Conservation (phyloP, 2,329 filamentous ascomycete species). For the Fusarium guadeloupense region DNA sequence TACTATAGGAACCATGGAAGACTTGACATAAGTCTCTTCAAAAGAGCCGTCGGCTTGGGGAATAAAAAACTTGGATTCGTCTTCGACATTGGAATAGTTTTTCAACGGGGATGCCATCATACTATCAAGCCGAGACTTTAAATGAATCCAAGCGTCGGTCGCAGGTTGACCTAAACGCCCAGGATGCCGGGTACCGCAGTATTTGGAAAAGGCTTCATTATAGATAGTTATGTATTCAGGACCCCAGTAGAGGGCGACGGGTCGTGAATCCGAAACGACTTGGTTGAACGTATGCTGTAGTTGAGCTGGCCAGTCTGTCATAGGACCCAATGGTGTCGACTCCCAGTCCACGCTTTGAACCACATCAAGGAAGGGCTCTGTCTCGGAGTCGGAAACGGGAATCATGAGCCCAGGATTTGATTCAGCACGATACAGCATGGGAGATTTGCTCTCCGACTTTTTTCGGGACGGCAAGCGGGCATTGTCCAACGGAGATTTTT, state of each 20-base stretch:
- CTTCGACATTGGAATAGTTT: conserved; percentile 51
- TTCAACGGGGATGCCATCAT: conserved; percentile 41
- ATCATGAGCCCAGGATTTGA: conserved; percentile 48
- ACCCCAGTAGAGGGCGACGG: conserved; percentile 72
- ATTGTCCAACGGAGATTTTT: conserved; percentile 36
- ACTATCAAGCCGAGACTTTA: conserved; percentile 52
- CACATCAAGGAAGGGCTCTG: conserved; percentile 52
- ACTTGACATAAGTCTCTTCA: conserved; percentile 60
- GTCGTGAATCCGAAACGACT: conserved; percentile 56
- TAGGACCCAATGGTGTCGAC: conserved; percentile 56
- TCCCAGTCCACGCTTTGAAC: conserved; percentile 58
- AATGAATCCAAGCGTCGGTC: conserved; percentile 68
- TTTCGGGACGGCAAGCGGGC: conserved; percentile 30
- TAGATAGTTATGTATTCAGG: conserved; percentile 70
- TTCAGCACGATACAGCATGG: conserved; percentile 45
- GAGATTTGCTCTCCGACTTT: conserved; percentile 38
- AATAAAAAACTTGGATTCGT: conserved; percentile 58
- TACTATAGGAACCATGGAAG: conserved; percentile 58
- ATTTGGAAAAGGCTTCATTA: conserved; percentile 71
- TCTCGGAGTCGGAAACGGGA: conserved; percentile 48
- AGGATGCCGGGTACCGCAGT: conserved; percentile 73
- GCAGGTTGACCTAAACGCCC: conserved; percentile 68
- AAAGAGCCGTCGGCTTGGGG: conserved; percentile 52
- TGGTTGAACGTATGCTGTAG: conserved; percentile 58
- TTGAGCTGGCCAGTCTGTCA: conserved; percentile 57